Base-by-base conservation (phyloP, 805 yeast genomes). In the Wickerhamiella spandovensis region DNA sequence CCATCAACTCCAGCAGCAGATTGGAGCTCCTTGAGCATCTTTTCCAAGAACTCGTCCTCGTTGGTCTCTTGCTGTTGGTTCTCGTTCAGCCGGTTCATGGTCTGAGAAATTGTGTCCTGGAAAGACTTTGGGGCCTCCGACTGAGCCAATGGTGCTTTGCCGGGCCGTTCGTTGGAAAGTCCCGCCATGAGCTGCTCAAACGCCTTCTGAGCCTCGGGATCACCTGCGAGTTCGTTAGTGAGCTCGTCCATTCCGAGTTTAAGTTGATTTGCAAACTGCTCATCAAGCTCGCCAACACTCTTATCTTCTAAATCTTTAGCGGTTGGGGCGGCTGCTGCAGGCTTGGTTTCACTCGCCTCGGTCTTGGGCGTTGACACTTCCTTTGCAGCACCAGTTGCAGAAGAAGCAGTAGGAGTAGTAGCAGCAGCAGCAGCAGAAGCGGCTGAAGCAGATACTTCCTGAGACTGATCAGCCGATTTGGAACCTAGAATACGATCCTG, bases 71-170 rank as follows among this genome's bases (percentile, higher is more conserved):
- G 24, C 7, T 75, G 73, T n/a, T 88, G 87, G 24, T 84, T 79
- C 53, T 78, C 82, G 60, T 84, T 84, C 60, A 90, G 71, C 53
- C 96, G 74, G 59, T 80, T 79, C 70, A 88, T 75, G 0, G 97
- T 86, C 50, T 78, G 81, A 24, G 86, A 75, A 61, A 90, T 84
- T 7, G 89, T 84, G 52, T 76, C 76, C 60, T 85, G 82, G 61
- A 89, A 81, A 9, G 25, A 44, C 42, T 21, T 45, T 10, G 44
- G 44, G 46, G 25, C 25, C 38, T 28, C 24, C 22, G 46, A 55
- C 20, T 44, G 50, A 24, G 35, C 3, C 13, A 8, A 1, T 22
- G 46, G 50, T 28, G 35, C 6, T 13, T 13, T 2, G 44, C 42
- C 17, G 21, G 42, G 21, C 30, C 24, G 28, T 22, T 43, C 22